Percentiles rank a stretch among this genome's conserved stretches.
Evolutionary conservation across 1,284 basidiomycete species (phyloP).

Genomic region (Boletus sp.): DNA sequence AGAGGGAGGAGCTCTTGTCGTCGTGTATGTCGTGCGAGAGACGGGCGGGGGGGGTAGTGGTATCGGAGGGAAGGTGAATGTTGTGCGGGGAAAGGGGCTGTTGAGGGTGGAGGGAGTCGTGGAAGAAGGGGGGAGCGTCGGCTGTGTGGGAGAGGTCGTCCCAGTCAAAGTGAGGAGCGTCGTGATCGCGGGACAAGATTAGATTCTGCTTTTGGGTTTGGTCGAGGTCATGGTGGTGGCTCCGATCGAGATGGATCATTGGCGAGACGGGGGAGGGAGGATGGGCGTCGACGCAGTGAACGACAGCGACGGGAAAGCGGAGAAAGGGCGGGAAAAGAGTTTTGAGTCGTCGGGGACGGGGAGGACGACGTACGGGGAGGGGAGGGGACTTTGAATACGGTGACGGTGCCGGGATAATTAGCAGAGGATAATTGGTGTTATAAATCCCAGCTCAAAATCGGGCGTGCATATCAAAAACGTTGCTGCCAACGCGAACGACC

Average conservation of each 20-base stretch:
- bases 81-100: constrained; percentile 25
- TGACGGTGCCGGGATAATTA: constrained; percentile 13
- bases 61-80: constrained; percentile 23
- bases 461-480: constrained; percentile 34
- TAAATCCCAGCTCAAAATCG: constrained; percentile 33
- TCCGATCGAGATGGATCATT: constrained; percentile 64
- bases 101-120: constrained; percentile 24
- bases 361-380: constrained; percentile 4
- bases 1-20: constrained; percentile 48
- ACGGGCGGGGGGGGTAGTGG: constrained; percentile 26
- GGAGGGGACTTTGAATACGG: background rate
- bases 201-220: constrained; percentile 43
- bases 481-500: constrained; percentile 14
- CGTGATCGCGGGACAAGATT: constrained; percentile 40
- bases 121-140: constrained; percentile 31
- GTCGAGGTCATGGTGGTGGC: constrained; percentile 41
- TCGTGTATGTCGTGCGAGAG: constrained; percentile 24
- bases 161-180: constrained; percentile 43
- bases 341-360: constrained; percentile 5
- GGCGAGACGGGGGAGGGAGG: constrained; percentile 11
- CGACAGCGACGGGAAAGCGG: constrained; percentile 5
- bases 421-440: constrained; percentile 25
- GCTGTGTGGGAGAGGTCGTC: constrained; percentile 34
- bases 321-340: background rate
- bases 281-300: background rate